Evolutionary conservation across 1,284 basidiomycete species (phyloP), one percentile per base, ranked within the genome.

Genomic region (Cryptococcus wingfieldii): DNA sequence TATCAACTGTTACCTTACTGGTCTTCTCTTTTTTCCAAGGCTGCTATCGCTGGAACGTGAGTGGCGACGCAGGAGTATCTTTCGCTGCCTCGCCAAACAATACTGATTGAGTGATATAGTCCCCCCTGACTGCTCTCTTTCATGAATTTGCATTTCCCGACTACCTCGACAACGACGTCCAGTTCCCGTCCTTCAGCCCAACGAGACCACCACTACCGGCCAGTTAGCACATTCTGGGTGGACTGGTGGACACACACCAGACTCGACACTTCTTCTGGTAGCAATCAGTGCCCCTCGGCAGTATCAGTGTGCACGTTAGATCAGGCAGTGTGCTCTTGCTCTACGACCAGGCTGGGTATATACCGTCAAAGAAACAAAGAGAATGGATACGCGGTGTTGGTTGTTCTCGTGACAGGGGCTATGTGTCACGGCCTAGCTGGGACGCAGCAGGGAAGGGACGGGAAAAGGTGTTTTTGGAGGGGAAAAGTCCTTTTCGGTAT

Each of bases 1-100:
- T 89, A 89, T 63, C 77, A 83, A 8, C 63, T 89, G 52, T 75
- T 90, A 41, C 86, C 86, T 0, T 88, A 88, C 74, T 89, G 86
- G 86, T 84, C 84, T 66, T 86, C 86, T 0, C 79, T 88, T n/a
- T 87, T 89, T 66, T 84, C 85, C 16, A 84, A 88, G 54, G 79
- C 86, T 1, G 85, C 84, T 5, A 77, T 76, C 7, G 69, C 72
- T 37, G 88, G 88, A 10, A 82, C 84, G 66, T 68, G 50, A 61
- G n/a, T n/a, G n/a, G n/a, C n/a, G n/a, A n/a, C n/a, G n/a, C n/a
- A n/a, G n/a, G n/a, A n/a, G n/a, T n/a, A n/a, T n/a, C n/a, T n/a
- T n/a, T n/a, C n/a, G n/a, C n/a, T n/a, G n/a, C n/a, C n/a, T n/a
- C n/a, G n/a, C n/a, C n/a, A n/a, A n/a, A n/a, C n/a, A n/a, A n/a